Conservation (phyloP, 2,329 filamentous ascomycete species). For the Fusarium vanettenii region DNA sequence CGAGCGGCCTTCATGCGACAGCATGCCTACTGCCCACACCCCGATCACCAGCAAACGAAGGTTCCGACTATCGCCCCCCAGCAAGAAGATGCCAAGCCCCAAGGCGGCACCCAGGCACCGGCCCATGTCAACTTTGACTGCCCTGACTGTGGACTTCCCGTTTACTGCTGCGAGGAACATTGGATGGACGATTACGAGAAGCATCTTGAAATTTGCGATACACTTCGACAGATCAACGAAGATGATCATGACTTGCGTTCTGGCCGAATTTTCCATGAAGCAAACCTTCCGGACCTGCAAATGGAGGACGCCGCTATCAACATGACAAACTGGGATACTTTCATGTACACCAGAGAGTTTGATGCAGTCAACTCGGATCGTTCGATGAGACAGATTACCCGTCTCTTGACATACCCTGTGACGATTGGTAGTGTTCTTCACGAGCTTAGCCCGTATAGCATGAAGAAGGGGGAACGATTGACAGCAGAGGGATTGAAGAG, state of each 20-base stretch:
- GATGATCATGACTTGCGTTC: constrained; percentile 96
- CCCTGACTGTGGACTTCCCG: constrained; percentile 92
- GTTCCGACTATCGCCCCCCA: constrained; percentile 73
- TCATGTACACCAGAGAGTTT: constrained; percentile 92
- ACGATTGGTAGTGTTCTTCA: constrained; percentile 93
- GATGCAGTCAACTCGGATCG: constrained; percentile 91
- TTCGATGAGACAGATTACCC: constrained; percentile 91
- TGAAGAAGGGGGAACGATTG: constrained; percentile 79
- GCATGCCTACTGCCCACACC: constrained; percentile 93
- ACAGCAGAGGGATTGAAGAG: constrained; percentile 93
- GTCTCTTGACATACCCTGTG: constrained; percentile 91
- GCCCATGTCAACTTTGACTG: constrained; percentile 94
- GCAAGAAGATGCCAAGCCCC: constrained; percentile 68
- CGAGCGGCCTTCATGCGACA: constrained; percentile 92
- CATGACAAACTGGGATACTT: constrained; percentile 99
- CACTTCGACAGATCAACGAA: constrained; percentile 92
- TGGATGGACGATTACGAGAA: constrained; percentile 97
- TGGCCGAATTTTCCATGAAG: constrained; percentile 92
- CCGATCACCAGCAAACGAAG: constrained; percentile 82
- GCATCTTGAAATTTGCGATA: constrained; percentile 93
- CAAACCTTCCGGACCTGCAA: constrained; percentile 88
- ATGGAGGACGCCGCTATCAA: constrained; percentile 94
- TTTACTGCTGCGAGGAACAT: constrained; percentile 94
- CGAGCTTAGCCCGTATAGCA: constrained; percentile 91
- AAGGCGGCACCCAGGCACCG: constrained; percentile 70